Evolutionary conservation across 768 basidiomycete species (phyloP).

Genomic region (Pleurotus tuber-regium): DNA sequence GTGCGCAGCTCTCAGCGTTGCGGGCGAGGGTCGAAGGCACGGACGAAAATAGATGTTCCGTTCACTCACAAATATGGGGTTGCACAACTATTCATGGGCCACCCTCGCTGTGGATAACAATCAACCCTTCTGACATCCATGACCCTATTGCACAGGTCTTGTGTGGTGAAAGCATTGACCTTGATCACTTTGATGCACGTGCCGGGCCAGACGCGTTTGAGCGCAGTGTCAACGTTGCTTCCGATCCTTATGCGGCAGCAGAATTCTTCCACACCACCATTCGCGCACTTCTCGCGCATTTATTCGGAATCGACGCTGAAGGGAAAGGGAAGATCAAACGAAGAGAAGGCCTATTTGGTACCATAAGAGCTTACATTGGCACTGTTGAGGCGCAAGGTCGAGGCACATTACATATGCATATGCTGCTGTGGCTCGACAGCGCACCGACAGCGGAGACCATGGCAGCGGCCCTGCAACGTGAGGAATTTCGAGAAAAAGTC

Average conservation of each 20-base stretch:
- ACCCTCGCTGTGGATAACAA: slow-evolving; percentile 36
- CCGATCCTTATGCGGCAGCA: slow-evolving; percentile 35
- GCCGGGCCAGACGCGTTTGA: slow-evolving; percentile 20
- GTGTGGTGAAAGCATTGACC: slow-evolving; percentile 33
- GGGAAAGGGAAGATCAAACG: too few relatives aligned
- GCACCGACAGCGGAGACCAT: slow-evolving; percentile 24
- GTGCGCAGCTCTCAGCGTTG: slow-evolving; percentile 18
- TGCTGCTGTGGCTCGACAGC: slow-evolving; percentile 34
- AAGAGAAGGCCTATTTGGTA: slow-evolving; percentile 28
- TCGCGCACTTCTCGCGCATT: slow-evolving; percentile 20
- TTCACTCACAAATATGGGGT: slow-evolving; percentile 30
- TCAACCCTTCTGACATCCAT: slow-evolving; percentile 37
- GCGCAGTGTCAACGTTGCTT: slow-evolving; percentile 28
- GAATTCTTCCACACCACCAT: slow-evolving; percentile 38
- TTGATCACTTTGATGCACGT: slow-evolving; percentile 28
- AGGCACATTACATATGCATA: slow-evolving; percentile 38
- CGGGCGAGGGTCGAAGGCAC: slow-evolving; percentile 19
- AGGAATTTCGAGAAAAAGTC: slow-evolving; percentile 29
- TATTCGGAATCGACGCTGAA: slow-evolving; percentile 28
- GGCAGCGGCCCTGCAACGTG: slow-evolving; percentile 17
- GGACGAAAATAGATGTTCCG: slow-evolving; percentile 14
- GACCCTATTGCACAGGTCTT: slow-evolving; percentile 41
- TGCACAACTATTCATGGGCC: slow-evolving; percentile 24
- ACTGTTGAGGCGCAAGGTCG: slow-evolving; percentile 38
- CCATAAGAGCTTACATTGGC: slow-evolving; percentile 20